These are phyloP conservation scores for Aspergillus caelatus DNA, from an alignment of 2,329 filamentous ascomycete species.

Conservation along the genomic window DNA sequence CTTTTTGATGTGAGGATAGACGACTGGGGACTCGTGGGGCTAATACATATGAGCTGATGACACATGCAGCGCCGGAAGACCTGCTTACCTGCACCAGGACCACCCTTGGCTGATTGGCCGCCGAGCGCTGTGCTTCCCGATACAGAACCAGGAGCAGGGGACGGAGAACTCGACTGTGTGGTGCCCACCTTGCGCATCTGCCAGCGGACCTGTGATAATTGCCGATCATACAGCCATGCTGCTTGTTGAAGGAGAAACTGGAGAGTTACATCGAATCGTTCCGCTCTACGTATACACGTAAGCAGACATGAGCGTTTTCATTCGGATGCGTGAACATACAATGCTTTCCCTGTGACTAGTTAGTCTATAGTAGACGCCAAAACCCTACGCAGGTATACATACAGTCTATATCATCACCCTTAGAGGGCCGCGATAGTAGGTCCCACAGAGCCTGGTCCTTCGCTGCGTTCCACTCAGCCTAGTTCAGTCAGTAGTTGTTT, in stretches of 20 bases:
- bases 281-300: slow-evolving; percentile 55
- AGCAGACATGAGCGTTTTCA: neutral
- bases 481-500: slow-evolving; percentile 23
- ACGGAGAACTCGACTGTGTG: slow-evolving; percentile 45
- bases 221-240: slow-evolving; percentile 88
- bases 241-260: slow-evolving; percentile 91
- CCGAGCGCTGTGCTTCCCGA: slow-evolving; percentile 45
- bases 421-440: slow-evolving; percentile 78
- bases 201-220: slow-evolving; percentile 84
- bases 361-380: slow-evolving; percentile 7
- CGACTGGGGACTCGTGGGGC: slow-evolving; percentile 44
- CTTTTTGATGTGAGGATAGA: slow-evolving; percentile 40
- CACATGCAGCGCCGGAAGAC: too few relatives aligned
- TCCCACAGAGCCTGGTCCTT: slow-evolving; percentile 93
- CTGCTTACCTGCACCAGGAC: slow-evolving; percentile 9
- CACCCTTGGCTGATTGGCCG: slow-evolving; percentile 32
- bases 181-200: slow-evolving; percentile 73
- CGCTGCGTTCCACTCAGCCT: slow-evolving; percentile 84
- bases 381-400: slow-evolving; percentile 33
- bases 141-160: slow-evolving; percentile 46
- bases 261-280: slow-evolving; percentile 79
- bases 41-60: slow-evolving; percentile 16
- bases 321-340: slow-evolving; percentile 54
- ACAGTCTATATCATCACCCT: slow-evolving; percentile 86
- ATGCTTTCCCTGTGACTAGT: slow-evolving; percentile 65